A percentile compares a stretch with the other conserved stretches of the same genome.
phyloP scores from a whole-genome alignment of 2,329 filamentous ascomycete species.

The Cercospora janseana region DNA sequence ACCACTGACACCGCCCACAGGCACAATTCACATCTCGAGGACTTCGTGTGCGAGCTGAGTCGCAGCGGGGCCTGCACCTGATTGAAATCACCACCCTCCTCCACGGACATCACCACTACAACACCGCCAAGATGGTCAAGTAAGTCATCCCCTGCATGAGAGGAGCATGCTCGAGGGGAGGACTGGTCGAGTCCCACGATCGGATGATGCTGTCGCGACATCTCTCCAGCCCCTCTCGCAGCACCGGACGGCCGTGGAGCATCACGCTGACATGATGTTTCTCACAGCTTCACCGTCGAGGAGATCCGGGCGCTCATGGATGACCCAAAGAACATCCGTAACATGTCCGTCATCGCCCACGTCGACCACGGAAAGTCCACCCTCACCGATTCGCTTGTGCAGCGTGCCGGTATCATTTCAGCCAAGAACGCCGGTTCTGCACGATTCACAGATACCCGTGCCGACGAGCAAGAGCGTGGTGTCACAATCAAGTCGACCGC shows the following conservation, averaged over 20 bases:
- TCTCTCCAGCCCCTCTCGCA: slow-evolving; percentile 1
- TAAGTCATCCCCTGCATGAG: slow-evolving; percentile 45
- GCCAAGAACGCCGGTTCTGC: slow-evolving; percentile 94
- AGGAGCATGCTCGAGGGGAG: background rate
- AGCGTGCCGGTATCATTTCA: slow-evolving; percentile 99
- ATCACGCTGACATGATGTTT: slow-evolving; percentile 5
- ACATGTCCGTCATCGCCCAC: slow-evolving; percentile 99
- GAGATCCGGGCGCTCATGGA: slow-evolving; percentile 59
- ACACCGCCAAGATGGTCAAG: slow-evolving; percentile 98
- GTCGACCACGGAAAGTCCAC: slow-evolving; percentile 99
- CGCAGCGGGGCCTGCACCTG: slow-evolving; percentile 9
- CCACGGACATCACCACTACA: slow-evolving; percentile 18
- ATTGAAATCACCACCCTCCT: slow-evolving; percentile 9
- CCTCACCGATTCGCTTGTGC: slow-evolving; percentile 97
- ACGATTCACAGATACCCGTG: slow-evolving; percentile 93
- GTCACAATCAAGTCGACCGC: slow-evolving; percentile 99
- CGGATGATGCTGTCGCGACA: background rate
- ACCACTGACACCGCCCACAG: slow-evolving; percentile 5
- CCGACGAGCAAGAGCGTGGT: slow-evolving; percentile 98
- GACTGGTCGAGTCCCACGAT: background rate
- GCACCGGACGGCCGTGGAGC: background rate
- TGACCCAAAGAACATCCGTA: slow-evolving; percentile 73
- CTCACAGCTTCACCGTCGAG: slow-evolving; percentile 20
- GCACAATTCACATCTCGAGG: slow-evolving; percentile 10
- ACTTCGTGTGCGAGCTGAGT: slow-evolving; percentile 12